Evolutionary conservation across 148 eudicot genomes (phyloP).

Genomic region (Pouteria glomerata): DNA sequence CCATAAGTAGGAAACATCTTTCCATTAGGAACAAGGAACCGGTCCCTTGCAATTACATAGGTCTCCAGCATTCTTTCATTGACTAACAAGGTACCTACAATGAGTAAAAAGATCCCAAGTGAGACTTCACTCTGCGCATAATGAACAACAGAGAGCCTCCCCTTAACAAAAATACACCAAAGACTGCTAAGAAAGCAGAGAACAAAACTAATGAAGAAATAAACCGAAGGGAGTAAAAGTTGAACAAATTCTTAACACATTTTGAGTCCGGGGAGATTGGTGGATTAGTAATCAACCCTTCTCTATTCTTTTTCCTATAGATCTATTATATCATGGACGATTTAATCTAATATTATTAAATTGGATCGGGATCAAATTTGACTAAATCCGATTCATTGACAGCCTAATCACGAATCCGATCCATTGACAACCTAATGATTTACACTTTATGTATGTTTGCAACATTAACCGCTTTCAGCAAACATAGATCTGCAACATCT

Average conservation of each 20-base stretch:
- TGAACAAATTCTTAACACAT: neutral
- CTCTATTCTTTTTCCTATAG: too few relatives aligned
- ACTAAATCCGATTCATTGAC: too few relatives aligned
- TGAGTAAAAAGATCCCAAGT: neutral
- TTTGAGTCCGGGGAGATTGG: too few relatives aligned
- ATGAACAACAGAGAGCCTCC: neutral
- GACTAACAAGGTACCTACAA: constrained; percentile 80
- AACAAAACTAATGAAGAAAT: neutral
- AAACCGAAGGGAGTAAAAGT: neutral
- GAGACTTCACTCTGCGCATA: too few relatives aligned
- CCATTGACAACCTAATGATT: too few relatives aligned
- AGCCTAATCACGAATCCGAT: too few relatives aligned
- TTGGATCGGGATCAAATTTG: too few relatives aligned
- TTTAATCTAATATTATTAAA: too few relatives aligned
- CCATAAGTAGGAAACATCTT: constrained; percentile 98
- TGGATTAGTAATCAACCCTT: too few relatives aligned
- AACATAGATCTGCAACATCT: constrained; percentile 57
- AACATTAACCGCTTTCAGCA: constrained; percentile 66
- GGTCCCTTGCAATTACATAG: constrained; percentile 91
- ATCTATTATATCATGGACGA: too few relatives aligned
- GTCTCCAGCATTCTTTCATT: constrained; percentile 99
- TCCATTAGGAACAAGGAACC: constrained; percentile 87
- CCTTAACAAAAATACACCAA: neutral
- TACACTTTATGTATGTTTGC: constrained; percentile 25
- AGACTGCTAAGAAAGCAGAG: neutral